phyloP scores from a whole-genome alignment of 2,329 filamentous ascomycete species.

The Passalora sequoiae region DNA sequence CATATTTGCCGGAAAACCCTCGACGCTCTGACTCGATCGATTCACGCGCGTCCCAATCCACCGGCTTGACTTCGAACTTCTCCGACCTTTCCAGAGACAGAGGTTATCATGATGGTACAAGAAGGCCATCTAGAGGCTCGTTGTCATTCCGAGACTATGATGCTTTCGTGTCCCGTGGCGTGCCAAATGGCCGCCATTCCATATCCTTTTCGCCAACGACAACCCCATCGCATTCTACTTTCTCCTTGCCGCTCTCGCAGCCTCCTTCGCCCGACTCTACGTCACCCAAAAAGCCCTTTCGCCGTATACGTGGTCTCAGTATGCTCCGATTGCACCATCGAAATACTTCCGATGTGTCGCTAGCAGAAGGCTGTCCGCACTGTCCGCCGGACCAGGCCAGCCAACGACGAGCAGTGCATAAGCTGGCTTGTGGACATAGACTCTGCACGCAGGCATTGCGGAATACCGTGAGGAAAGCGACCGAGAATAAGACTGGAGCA shows the following conservation, averaged over 20 bases:
- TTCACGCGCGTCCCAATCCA: conserved; percentile 33
- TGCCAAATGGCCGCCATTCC: conserved; percentile 24
- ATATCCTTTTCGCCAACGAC: conserved; percentile 29
- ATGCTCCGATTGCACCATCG: conserved; percentile 27
- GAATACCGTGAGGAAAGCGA: conserved; percentile 35
- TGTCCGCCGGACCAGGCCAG: conserved; percentile 27
- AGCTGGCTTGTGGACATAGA: conserved; percentile 33
- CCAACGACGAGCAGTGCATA: conserved; percentile 28
- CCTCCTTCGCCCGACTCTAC: conserved; percentile 24
- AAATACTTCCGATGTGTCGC: conserved; percentile 24
- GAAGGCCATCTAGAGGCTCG: conserved; percentile 23
- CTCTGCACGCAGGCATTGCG: conserved; percentile 33
- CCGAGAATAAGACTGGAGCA: conserved; percentile 27
- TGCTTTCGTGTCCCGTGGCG: conserved; percentile 28
- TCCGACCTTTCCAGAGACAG: conserved; percentile 31
- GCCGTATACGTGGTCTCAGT: conserved; percentile 31
- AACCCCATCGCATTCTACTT: conserved; percentile 29
- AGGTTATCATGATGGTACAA: conserved; percentile 8
- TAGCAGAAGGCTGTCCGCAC: conserved; percentile 30
- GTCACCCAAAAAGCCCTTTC: conserved; percentile 30
- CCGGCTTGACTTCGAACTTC: conserved; percentile 31
- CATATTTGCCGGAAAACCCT: conserved; percentile 18
- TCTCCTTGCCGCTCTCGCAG: conserved; percentile 30
- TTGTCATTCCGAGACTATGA: conserved; percentile 34
- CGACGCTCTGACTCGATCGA: conserved; percentile 31